These are phyloP conservation scores for Ehretia macrophylla DNA, from an alignment of 257 asterid genomes.

Conservation along the genomic window DNA sequence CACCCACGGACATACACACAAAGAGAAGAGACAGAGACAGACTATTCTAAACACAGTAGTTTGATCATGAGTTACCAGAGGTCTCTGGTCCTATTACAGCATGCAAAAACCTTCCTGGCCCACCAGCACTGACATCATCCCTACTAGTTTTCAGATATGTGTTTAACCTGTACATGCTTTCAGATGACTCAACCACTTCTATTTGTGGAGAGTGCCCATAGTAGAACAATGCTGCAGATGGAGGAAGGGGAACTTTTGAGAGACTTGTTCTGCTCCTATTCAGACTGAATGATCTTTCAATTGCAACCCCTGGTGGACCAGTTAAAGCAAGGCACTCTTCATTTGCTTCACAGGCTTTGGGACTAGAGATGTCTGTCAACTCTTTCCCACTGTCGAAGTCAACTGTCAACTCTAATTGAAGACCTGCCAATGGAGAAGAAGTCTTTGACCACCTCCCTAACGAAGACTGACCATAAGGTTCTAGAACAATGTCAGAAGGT, in stretches of 20 bases:
- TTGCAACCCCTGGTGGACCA: slow-evolving; percentile 18
- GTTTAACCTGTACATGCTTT: slow-evolving; percentile 52
- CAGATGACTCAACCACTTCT: slow-evolving; percentile 52
- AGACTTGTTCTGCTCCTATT: slow-evolving; percentile 29
- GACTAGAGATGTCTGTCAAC: slow-evolving; percentile 21
- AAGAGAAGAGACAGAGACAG: background rate
- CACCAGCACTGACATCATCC: slow-evolving; percentile 58
- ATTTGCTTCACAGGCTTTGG: slow-evolving; percentile 22
- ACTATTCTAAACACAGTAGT: background rate
- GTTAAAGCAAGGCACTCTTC: slow-evolving; percentile 24
- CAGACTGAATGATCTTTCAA: slow-evolving; percentile 37
- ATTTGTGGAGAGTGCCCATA: slow-evolving; percentile 46
- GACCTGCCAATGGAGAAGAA: slow-evolving; percentile 34
- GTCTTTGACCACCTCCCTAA: slow-evolving; percentile 63
- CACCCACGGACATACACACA: background rate
- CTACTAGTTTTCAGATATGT: slow-evolving; percentile 52
- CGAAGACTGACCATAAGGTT: slow-evolving; percentile 48
- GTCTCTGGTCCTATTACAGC: slow-evolving; percentile 64
- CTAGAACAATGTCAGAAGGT: slow-evolving; percentile 46
- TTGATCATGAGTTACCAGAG: slow-evolving; percentile 44
- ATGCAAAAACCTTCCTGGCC: slow-evolving; percentile 72
- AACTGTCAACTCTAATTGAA: slow-evolving; percentile 26
- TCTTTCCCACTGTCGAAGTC: slow-evolving; percentile 23
- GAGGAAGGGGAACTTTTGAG: slow-evolving; percentile 56
- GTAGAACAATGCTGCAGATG: slow-evolving; percentile 71